Base-by-base conservation (phyloP, 164 flowering plant genomes). In the Euptelea pleiosperma region DNA sequence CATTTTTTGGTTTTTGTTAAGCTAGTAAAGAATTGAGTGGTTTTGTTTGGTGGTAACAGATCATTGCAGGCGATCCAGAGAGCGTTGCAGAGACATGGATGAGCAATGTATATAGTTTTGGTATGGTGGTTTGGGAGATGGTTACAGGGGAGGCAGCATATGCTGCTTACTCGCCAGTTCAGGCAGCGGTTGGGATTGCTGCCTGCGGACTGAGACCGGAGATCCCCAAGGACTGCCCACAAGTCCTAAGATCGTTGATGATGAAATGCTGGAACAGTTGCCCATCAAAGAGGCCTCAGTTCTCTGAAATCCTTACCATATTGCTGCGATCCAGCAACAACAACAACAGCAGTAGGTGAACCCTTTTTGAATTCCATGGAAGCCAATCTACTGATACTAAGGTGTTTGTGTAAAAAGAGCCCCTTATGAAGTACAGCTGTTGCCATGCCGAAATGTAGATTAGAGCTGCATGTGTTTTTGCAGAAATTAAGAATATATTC, bases 51-150 rank as follows among this genome's bases (percentile, higher is more conserved):
- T 10, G 48, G 40, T 19, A 44, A 60, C 83, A 92, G 98, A 92
- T 92, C 4, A 89, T 92, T 62, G 88, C 98, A 2, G 96, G 93
- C 46, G 98, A 92, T 54, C 98, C 96, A 21, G 98, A 89, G 71
- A 77, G 74, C 57, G 92, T 87, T 14, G 76, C 73, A 0, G 91
- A 89, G 70, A 86, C 91, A 24, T 80, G 81, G 86, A 86, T 84
- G 94, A 86, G 94, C 63, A 89, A 89, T 68, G 86, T 76, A 8
- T 89, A 86, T 47, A 87, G 97, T 63, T 85, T 76, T 31, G 97
- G 91, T 26, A 89, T 87, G 94, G 74, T 87, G 25, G 24, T 86
- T 4, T 86, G 94, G 97, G 94, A 86, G 77, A 80, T 83, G 87
- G 77, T 89, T 48, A 79, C 89, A 2, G 89, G 94, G 33, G 88